These are phyloP conservation scores for Galeopsis tetrahit DNA, from an alignment of 257 asterid genomes.

Conservation along the genomic window DNA sequence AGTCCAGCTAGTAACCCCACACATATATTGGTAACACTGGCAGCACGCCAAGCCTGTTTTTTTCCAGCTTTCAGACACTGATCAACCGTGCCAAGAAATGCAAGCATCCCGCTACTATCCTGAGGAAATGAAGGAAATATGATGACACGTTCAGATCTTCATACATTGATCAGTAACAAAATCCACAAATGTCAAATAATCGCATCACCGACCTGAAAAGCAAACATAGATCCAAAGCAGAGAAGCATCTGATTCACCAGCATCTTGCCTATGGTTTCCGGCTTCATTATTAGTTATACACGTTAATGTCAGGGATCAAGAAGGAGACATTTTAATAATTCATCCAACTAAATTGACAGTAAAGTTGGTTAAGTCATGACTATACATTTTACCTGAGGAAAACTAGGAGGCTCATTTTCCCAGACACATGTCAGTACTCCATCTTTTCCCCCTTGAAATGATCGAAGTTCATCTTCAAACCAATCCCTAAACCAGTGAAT, in stretches of 20 bases:
- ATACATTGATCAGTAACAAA: slow-evolving; percentile 32
- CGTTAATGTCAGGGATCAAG: slow-evolving; percentile 35
- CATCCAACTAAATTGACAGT: slow-evolving; percentile 12
- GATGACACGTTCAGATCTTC: slow-evolving; percentile 38
- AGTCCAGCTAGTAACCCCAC: slow-evolving; percentile 96
- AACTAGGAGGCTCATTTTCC: slow-evolving; percentile 93
- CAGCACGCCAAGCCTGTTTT: slow-evolving; percentile 83
- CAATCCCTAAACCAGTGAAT: slow-evolving; percentile 66
- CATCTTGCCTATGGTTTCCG: slow-evolving; percentile 92
- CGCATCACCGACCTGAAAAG: slow-evolving; percentile 74
- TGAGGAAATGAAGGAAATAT: slow-evolving; percentile 50
- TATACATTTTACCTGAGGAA: slow-evolving; percentile 81
- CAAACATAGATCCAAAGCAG: slow-evolving; percentile 93
- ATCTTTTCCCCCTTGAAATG: slow-evolving; percentile 97
- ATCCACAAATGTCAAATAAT: slow-evolving; percentile 34
- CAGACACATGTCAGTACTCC: slow-evolving; percentile 92
- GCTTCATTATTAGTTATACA: slow-evolving; percentile 59
- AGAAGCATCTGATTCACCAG: slow-evolving; percentile 98
- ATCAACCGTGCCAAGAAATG: slow-evolving; percentile 77
- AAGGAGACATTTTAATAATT: slow-evolving; percentile 14
- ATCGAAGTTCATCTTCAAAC: slow-evolving; percentile 97
- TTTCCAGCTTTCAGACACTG: slow-evolving; percentile 89
- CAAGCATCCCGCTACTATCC: slow-evolving; percentile 95
- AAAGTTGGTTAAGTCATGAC: slow-evolving; percentile 18
- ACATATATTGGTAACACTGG: slow-evolving; percentile 87